Base-by-base conservation (phyloP, 805 yeast genomes). In the Saturnispora silvae region DNA sequence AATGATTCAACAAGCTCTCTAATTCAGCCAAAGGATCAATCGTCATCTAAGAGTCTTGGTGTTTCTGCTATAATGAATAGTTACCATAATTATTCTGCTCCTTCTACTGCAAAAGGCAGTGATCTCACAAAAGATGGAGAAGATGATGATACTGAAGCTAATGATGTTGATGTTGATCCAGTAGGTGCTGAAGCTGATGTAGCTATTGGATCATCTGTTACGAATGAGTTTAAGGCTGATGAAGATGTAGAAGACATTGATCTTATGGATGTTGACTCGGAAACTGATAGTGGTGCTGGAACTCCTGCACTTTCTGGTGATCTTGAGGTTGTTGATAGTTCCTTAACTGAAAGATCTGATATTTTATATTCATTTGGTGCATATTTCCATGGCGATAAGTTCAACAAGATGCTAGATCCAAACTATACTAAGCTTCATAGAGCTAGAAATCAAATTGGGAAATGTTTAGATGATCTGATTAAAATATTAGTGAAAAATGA, bases 401-500 rank as follows among this genome's bases (percentile, higher is more conserved):
- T 47, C 14, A 16, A 41, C 3, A 56, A 54, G 51, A 48, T 58
- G 23, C 43, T 45, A 13, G 60, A 64, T 32, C 64, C 67, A 1
- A 52, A 63, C 10, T 77, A 77, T 46, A 41, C 52, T 8, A 60
- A 61, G 36, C 57, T 87, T 4, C 95, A 87, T 49, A 64, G 67
- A 9, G 53, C 74, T 6, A 68, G 94, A 35, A 65, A 71, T 18
- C 51, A 61, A 22, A 64, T 85, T 28, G 63, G 64, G 6, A 44
- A 65, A 41, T 63, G 72, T 30, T 67, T 87, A 38, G 94, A 82
- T 50, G 61, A 63, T 4, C 53, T 82, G 4, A 70, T 65, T 38
- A 48, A 56, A 7, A 69, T 67, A 44, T 56, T 85, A 40, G 48
- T 57, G 5, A 54, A 62, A 1, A 68, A 68, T 31, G 75, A 70